phyloP scores from a whole-genome alignment of 352 stramenopile genomes.

The Globisporangium sylvaticum region DNA sequence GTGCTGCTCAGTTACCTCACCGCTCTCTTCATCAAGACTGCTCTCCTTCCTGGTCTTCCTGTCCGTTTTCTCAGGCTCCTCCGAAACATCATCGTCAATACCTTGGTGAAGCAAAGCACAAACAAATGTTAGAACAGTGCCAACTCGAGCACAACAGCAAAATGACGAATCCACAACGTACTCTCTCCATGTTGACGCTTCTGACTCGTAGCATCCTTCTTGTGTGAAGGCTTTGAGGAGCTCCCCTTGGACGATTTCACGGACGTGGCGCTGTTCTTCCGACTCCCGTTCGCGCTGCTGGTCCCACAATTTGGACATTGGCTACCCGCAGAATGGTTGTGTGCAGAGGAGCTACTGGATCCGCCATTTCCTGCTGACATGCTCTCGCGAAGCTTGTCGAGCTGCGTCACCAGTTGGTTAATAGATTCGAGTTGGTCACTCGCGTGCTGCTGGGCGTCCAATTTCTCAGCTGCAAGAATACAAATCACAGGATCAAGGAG shows the following conservation, averaged over 20 bases:
- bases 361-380: not conserved
- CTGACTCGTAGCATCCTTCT: conserved; percentile 19
- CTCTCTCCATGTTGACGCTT: conserved; percentile 29
- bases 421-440: conserved; percentile 80
- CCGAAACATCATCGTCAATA: conserved; percentile 21
- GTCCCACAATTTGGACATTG: conserved; percentile 37
- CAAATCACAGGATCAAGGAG: not conserved
- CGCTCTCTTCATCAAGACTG: conserved; percentile 19
- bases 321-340: conserved; percentile 12
- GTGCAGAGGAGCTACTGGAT: not conserved
- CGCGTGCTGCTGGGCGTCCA: conserved; percentile 70
- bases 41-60: conserved; percentile 15
- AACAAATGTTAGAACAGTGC: not conserved
- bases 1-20: conserved; percentile 10
- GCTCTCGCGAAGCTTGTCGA: conserved; percentile 65
- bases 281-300: not conserved
- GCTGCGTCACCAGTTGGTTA: conserved; percentile 73
- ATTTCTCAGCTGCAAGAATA: conserved; percentile 49
- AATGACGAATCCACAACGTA: conserved; percentile 14
- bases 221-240: conserved; percentile 9
- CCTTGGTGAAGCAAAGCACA: not conserved
- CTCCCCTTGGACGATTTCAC: conserved; percentile 23
- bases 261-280: conserved; percentile 17
- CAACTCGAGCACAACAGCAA: not conserved
- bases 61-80: conserved; percentile 17